phyloP scores from a whole-genome alignment of 306 rosid genomes.

The Trifolium subterraneum region DNA sequence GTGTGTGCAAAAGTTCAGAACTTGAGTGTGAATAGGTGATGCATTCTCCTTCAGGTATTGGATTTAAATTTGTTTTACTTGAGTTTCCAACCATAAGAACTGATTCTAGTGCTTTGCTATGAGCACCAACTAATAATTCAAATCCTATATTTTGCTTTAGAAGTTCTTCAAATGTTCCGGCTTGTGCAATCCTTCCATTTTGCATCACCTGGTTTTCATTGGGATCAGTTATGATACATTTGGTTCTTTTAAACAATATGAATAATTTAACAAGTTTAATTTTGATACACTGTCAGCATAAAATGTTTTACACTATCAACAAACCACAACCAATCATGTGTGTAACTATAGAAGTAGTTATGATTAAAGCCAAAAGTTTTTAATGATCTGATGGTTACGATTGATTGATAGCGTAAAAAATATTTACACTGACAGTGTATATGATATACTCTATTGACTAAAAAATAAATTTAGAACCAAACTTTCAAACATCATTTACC shows the following conservation, averaged over 20 bases:
- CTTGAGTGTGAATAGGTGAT: constrained; percentile 47
- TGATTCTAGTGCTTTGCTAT: constrained; percentile 84
- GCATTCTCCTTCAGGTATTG: constrained; percentile 52
- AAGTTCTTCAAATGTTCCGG: constrained; percentile 83
- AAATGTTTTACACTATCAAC: neutral
- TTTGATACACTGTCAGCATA: neutral
- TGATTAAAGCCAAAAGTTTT: neutral
- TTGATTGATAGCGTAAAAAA: neutral
- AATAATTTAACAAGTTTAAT: neutral
- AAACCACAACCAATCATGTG: neutral
- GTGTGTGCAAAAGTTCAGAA: constrained; percentile 44
- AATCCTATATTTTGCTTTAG: constrained; percentile 84
- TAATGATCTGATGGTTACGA: neutral
- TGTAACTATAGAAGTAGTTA: neutral
- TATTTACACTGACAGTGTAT: neutral
- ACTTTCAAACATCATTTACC: constrained; percentile 51
- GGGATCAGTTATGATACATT: constrained; percentile 27
- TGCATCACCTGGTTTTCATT: constrained; percentile 78
- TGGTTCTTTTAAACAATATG: neutral
- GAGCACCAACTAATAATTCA: constrained; percentile 92
- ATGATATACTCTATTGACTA: neutral
- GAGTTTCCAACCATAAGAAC: constrained; percentile 69
- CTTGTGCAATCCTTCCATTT: constrained; percentile 86
- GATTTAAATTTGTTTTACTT: constrained; percentile 50
- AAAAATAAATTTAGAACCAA: constrained; percentile 26